These are phyloP conservation scores for Reutealis trisperma DNA, from an alignment of 345 rosid species.

Conservation along the genomic window DNA sequence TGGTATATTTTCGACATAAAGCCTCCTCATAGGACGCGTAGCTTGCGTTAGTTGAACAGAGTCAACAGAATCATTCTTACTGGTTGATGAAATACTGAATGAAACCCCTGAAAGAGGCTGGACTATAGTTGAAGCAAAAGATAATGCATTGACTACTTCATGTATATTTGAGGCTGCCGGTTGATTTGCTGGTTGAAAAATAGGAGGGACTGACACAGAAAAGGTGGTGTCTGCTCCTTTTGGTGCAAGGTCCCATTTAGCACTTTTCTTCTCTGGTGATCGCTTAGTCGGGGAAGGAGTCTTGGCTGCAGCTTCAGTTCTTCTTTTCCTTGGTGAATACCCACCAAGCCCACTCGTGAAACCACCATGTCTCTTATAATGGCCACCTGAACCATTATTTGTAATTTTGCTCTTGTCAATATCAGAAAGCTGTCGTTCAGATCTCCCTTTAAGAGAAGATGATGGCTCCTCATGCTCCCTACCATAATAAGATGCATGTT, in stretches of 20 bases:
- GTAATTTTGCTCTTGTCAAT: slow-evolving; percentile 36
- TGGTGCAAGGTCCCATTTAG: slow-evolving; percentile 82
- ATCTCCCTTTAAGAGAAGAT: slow-evolving; percentile 45
- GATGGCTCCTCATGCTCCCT: slow-evolving; percentile 46
- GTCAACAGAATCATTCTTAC: slow-evolving; percentile 48
- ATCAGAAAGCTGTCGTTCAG: slow-evolving; percentile 51
- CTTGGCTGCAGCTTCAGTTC: slow-evolving; percentile 56
- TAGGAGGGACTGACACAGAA: slow-evolving; percentile 45
- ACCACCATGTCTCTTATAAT: slow-evolving; percentile 51
- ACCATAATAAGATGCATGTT: slow-evolving; percentile 42
- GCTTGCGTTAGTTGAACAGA: slow-evolving; percentile 88
- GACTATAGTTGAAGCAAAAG: slow-evolving; percentile 37
- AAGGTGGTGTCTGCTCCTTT: slow-evolving; percentile 30
- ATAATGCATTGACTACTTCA: slow-evolving; percentile 44
- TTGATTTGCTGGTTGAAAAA: slow-evolving; percentile 43
- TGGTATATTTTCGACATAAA: slow-evolving; percentile 83
- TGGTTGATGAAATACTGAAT: slow-evolving; percentile 33
- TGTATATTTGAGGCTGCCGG: slow-evolving; percentile 37
- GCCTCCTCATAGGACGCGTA: slow-evolving; percentile 83
- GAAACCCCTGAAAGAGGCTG: slow-evolving; percentile 46
- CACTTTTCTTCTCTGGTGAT: slow-evolving; percentile 70
- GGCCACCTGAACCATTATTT: slow-evolving; percentile 52
- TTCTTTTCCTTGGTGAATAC: slow-evolving; percentile 92
- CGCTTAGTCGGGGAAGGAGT: slow-evolving; percentile 67
- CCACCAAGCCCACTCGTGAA: slow-evolving; percentile 84